Conservation (phyloP, 2,329 filamentous ascomycete species). For the Colletotrichum lentis region DNA sequence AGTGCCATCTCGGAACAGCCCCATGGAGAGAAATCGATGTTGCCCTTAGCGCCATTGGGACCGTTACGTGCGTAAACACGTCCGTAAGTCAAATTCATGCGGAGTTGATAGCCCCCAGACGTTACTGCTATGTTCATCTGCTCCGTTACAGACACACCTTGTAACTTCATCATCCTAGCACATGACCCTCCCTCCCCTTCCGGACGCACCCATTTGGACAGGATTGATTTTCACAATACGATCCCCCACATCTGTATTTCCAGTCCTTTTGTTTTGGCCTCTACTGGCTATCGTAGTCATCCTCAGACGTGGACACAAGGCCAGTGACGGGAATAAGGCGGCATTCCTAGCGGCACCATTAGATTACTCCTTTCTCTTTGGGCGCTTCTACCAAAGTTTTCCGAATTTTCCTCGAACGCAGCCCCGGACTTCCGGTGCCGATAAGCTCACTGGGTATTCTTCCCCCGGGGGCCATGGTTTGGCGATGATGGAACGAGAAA, state of each 20-base stretch:
- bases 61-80: conserved; percentile 27
- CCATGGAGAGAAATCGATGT: conserved; percentile 24
- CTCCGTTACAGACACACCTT: conserved; percentile 1
- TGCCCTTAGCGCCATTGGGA: conserved; percentile 4
- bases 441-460: neutral
- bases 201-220: neutral
- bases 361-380: neutral
- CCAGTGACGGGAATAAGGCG: conserved; percentile 7
- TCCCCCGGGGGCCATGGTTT: neutral
- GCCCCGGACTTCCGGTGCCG: neutral
- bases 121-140: neutral
- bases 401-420: neutral
- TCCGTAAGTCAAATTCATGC: neutral
- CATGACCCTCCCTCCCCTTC: neutral
- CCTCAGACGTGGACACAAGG: neutral
- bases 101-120: conserved; percentile 23
- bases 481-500: conserved; percentile 3
- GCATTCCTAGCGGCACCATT: neutral
- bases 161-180: neutral
- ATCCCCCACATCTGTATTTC: neutral
- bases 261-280: conserved; percentile 14
- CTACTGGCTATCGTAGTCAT: neutral
- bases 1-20: conserved; percentile 21
- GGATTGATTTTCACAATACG: conserved; percentile 18
- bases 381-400: neutral